Evolutionary conservation across 495 filamentous ascomycete genomes (phyloP), one percentile per base, ranked within the genome.

Genomic region (Penicillium crystallinum): DNA sequence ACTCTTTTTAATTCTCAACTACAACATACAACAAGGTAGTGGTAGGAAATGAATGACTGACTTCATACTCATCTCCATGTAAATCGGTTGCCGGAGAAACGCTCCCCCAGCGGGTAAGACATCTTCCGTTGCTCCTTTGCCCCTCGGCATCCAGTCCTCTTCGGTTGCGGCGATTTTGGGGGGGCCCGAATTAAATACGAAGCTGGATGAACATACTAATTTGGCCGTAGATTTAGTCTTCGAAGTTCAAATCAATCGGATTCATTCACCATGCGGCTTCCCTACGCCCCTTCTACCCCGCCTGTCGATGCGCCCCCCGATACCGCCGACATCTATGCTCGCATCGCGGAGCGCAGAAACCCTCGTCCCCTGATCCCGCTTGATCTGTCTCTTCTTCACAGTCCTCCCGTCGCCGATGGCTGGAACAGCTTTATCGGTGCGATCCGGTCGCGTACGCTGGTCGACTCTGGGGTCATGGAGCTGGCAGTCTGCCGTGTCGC

Each of bases 381-480:
- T 8, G 88, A 91, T 67, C 78, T 86, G 3, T 68, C 87, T 4
- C 77, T 90, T 3, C 77, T 90, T 4, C 87, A 90, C 68, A 76
- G 81, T 17, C 85, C 85, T 8, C 68, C 80, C 6, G 75, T 91
- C 0, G 86, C 87, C 0, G 78, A 87, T 66, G 87, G 87, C 18
- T 91, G 86, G 85, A 90, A 90, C 70, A 68, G 78, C 46, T 89
- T 91, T 71, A 72, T 90, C 3, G 82, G 81, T 45, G 81, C 87
- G 29, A 75, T 91, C 30, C 81, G 87, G 54, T 34, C 77, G 78
- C 48, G 86, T 83, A 72, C 66, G 81, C 5, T 84, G 75, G 50
- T 87, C 84, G 53, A 83, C 77, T 51, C 71, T 79, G 51, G 85
- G 84, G 10, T 71, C 11, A 59, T 69, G 5, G 63, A 71, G 37